These are phyloP conservation scores for Acacia concinna DNA, from an alignment of 331 rosid genomes.

Conservation along the genomic window DNA sequence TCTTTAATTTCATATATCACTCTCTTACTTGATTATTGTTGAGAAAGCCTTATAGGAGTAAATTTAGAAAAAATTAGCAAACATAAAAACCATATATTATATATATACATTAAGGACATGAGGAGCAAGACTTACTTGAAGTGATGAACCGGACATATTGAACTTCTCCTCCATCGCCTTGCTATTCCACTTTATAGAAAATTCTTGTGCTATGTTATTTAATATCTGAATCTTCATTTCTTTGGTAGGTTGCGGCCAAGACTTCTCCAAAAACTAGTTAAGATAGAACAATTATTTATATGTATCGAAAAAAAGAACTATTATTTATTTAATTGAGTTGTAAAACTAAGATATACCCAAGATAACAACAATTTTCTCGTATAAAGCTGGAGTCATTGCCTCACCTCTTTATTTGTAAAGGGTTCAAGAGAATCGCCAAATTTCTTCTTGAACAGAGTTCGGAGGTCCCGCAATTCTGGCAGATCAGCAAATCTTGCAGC, in stretches of 20 bases:
- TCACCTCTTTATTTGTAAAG: constrained; percentile 56
- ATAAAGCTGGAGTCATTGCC: background rate
- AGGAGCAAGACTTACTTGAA: constrained; percentile 43
- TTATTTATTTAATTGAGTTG: constrained; percentile 28
- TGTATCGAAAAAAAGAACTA: too few species aligned
- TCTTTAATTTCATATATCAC: too few species aligned
- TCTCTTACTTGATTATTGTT: too few species aligned
- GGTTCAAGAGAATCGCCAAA: constrained; percentile 41
- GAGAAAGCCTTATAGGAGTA: too few species aligned
- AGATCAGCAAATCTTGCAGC: constrained; percentile 87
- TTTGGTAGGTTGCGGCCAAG: constrained; percentile 46
- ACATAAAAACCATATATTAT: too few species aligned
- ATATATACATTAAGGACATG: too few species aligned
- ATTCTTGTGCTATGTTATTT: constrained; percentile 62
- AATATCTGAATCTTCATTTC: constrained; percentile 75
- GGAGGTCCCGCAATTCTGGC: constrained; percentile 80
- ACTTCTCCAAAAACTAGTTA: constrained; percentile 57
- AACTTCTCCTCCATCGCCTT: constrained; percentile 62
- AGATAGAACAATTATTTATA: constrained; percentile 26
- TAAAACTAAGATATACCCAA: constrained; percentile 9
- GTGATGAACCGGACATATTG: constrained; percentile 26
- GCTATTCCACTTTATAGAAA: constrained; percentile 64
- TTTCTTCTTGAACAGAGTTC: constrained; percentile 50
- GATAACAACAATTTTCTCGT: background rate
- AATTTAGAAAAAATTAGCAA: too few species aligned